Evolutionary conservation across 768 basidiomycete species (phyloP).

Genomic region (Rhodotorula diobovata): DNA sequence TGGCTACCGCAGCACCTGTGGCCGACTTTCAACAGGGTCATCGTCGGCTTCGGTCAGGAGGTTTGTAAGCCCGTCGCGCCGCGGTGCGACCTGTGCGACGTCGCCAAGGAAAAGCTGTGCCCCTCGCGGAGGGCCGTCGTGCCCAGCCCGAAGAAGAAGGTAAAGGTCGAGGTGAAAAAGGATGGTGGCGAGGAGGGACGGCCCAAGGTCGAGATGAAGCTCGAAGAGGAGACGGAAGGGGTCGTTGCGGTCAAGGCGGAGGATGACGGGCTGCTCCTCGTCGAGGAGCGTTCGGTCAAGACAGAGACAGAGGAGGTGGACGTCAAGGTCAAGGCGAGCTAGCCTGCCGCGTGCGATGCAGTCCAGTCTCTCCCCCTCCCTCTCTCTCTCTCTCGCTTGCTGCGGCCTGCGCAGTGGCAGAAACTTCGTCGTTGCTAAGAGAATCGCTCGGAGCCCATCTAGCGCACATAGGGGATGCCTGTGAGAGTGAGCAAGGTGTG

Average conservation of each 20-base stretch:
- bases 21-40: constrained; percentile 37
- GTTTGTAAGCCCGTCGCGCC: constrained; percentile 42
- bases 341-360: no score
- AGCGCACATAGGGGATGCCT: constrained; percentile 24
- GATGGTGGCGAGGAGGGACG: no score
- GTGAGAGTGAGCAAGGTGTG: background rate
- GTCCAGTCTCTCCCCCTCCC: no score
- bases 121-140: constrained; percentile 21
- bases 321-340: background rate
- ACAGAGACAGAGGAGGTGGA: no score
- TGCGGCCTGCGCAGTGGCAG: no score
- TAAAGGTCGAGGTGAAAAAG: constrained; percentile 6
- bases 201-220: background rate
- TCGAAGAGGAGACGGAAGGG: constrained; percentile 2
- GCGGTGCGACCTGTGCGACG: constrained; percentile 28
- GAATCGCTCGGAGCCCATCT: background rate
- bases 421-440: no score
- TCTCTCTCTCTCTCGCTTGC: no score
- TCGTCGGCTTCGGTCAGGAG: constrained; percentile 44
- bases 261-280: background rate
- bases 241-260: background rate
- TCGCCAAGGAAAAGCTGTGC: constrained; percentile 18
- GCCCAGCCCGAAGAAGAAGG: constrained; percentile 2
- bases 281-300: no score
- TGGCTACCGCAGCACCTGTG: constrained; percentile 43